These are phyloP conservation scores for Neurospora intermedia DNA, from an alignment of 495 filamentous ascomycete genomes.

Conservation along the genomic window DNA sequence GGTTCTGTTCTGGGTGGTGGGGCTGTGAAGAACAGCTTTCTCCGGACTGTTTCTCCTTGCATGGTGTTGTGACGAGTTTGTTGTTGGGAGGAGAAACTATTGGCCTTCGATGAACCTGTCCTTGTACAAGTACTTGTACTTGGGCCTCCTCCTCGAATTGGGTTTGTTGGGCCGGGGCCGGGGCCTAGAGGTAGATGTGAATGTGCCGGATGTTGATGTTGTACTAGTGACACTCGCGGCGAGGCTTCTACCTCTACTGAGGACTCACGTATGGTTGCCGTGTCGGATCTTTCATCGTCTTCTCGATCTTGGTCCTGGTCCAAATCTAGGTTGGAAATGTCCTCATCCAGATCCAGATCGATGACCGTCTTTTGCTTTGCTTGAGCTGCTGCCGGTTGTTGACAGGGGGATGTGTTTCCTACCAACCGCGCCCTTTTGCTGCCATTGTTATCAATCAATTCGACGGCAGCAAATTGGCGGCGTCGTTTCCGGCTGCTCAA, in stretches of 20 bases:
- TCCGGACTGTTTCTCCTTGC: not conserved
- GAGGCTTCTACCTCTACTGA: not conserved
- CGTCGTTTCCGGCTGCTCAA: not conserved
- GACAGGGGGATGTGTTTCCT: not conserved
- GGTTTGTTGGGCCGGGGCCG: too few relatives aligned
- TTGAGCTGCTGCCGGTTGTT: too few relatives aligned
- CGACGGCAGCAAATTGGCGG: not conserved
- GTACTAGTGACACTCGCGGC: not conserved
- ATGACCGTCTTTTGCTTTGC: not conserved
- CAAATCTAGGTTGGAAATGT: accelerated
- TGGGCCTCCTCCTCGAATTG: too few relatives aligned
- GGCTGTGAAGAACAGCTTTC: not conserved
- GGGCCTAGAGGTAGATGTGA: not conserved
- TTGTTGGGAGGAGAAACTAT: not conserved
- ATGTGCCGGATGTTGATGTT: too few relatives aligned
- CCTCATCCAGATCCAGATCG: not conserved
- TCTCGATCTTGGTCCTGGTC: not conserved
- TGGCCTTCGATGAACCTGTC: too few relatives aligned
- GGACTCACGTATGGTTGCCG: not conserved
- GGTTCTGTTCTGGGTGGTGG: not conserved
- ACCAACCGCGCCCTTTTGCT: not conserved
- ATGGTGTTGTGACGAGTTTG: accelerated
- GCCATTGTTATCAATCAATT: not conserved
- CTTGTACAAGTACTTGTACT: too few relatives aligned
- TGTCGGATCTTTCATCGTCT: not conserved